Conservation (phyloP, 352 stramenopile genomes). For the Phytophthora sp. region DNA sequence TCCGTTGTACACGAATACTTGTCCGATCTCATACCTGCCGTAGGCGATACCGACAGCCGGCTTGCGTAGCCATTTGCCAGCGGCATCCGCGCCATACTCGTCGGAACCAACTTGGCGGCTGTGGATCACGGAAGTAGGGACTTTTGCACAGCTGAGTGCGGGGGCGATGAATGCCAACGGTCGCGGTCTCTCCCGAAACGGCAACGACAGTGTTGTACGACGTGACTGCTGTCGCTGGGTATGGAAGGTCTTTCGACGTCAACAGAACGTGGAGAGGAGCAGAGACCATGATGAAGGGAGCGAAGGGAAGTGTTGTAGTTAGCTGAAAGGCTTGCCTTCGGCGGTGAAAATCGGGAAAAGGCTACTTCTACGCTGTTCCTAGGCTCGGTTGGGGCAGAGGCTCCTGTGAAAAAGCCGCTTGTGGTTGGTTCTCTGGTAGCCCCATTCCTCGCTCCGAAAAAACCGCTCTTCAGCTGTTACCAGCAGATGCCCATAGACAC, state of each 20-base stretch:
- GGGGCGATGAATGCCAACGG: not conserved
- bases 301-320: too few species aligned
- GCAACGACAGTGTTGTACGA: not conserved
- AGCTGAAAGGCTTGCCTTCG: not conserved
- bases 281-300: not conserved
- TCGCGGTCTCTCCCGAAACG: not conserved
- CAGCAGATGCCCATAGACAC: not conserved
- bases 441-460: not conserved
- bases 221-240: not conserved
- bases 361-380: too few species aligned
- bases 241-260: constrained; percentile 1
- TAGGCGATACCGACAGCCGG: not conserved
- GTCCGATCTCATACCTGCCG: not conserved
- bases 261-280: not conserved
- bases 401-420: too few species aligned
- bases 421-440: not conserved
- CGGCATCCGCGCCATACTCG: not conserved
- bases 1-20: constrained; percentile 2
- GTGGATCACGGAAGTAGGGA: not conserved
- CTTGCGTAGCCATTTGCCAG: constrained; percentile 7
- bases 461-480: not conserved
- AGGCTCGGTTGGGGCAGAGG: too few species aligned
- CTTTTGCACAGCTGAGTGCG: not conserved
- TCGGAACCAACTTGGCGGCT: not conserved
- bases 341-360: not conserved